These are phyloP conservation scores for Alternaria infectoria DNA, from an alignment of 2,329 filamentous ascomycete genomes.

Conservation along the genomic window DNA sequence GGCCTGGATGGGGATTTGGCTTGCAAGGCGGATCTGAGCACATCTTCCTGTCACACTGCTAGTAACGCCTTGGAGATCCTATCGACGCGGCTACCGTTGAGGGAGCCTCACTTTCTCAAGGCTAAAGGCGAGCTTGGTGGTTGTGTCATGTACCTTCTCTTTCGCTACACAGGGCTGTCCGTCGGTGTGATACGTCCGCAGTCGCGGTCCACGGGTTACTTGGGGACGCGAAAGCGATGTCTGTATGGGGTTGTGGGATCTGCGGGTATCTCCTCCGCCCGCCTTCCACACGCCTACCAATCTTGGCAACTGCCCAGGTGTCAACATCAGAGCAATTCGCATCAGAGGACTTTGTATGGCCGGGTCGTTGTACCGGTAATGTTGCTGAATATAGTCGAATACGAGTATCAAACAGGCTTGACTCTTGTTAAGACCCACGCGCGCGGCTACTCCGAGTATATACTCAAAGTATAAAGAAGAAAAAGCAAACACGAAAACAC, in stretches of 20 bases:
- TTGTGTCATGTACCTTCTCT: background rate
- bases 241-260: background rate
- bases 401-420: background rate
- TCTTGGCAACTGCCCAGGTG: background rate
- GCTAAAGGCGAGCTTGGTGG: background rate
- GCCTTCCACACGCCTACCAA: background rate
- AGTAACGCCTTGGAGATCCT: background rate
- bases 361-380: background rate
- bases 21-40: background rate
- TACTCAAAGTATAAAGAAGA: background rate
- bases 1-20: slow-evolving; percentile 1
- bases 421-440: background rate
- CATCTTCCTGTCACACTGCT: background rate
- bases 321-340: background rate
- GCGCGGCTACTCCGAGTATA: background rate
- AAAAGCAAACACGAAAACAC: background rate
- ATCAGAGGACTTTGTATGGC: background rate
- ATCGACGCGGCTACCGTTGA: background rate
- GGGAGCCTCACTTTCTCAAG: slow-evolving; percentile 1
- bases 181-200: background rate
- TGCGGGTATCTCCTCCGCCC: background rate
- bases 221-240: background rate
- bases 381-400: background rate
- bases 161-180: background rate
- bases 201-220: background rate